These are phyloP conservation scores for Yarrowia alimentaria DNA, from an alignment of 805 yeast species.

Conservation along the genomic window DNA sequence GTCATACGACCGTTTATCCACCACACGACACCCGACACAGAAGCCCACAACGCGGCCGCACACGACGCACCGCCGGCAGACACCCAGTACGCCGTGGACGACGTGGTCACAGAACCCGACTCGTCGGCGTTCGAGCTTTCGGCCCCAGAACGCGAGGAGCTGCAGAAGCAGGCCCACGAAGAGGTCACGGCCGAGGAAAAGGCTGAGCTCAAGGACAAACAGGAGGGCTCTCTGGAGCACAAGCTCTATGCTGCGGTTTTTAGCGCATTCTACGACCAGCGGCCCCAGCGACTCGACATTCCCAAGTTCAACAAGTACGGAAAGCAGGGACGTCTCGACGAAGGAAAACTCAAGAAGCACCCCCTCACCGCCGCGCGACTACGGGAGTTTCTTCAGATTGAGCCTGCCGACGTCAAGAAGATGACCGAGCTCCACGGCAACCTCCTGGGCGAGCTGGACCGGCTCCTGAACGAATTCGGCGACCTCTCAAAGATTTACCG, in stretches of 20 bases:
- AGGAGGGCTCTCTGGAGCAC: conserved; percentile 11
- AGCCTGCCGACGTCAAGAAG: conserved; percentile 45
- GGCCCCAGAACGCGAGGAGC: conserved; percentile 5
- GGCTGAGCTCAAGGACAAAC: neutral
- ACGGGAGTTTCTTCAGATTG: conserved; percentile 49
- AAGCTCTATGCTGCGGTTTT: conserved; percentile 19
- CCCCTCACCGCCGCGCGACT: conserved; percentile 54
- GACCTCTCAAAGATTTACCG: conserved; percentile 30
- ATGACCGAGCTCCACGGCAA: conserved; percentile 50
- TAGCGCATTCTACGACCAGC: conserved; percentile 19
- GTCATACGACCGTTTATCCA: neutral
- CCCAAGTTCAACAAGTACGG: conserved; percentile 13
- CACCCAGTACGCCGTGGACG: conserved; percentile 3
- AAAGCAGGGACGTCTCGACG: conserved; percentile 2
- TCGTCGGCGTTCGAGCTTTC: conserved; percentile 1
- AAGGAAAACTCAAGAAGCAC: conserved; percentile 35
- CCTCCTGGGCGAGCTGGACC: conserved; percentile 45
- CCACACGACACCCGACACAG: neutral
- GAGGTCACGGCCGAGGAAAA: conserved; percentile 5
- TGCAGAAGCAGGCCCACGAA: neutral
- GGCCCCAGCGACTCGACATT: conserved; percentile 8
- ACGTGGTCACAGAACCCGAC: neutral
- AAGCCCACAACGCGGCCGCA: neutral
- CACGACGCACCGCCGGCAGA: neutral
- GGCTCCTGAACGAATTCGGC: conserved; percentile 9